Evolutionary conservation across 106 monocot species (phyloP).

Genomic region (Apostasia ramifera): DNA sequence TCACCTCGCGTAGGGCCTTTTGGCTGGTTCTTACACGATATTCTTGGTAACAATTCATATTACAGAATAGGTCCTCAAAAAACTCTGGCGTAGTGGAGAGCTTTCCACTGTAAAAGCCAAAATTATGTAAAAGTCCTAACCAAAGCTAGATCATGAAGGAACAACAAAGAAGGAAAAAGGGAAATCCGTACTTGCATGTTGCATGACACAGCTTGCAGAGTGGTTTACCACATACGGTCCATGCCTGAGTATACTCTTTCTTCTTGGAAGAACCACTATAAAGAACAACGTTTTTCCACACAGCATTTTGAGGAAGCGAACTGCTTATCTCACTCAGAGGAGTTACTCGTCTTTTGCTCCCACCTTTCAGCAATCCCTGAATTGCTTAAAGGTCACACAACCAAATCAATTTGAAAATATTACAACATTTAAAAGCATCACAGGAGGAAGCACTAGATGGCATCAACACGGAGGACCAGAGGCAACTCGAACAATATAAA

Average conservation of each 20-base stretch:
- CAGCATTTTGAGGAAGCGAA: slow-evolving; percentile 65
- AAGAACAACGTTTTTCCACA: slow-evolving; percentile 75
- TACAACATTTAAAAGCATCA: too few relatives aligned
- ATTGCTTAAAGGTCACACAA: neutral
- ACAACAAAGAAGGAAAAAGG: neutral
- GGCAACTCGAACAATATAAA: too few relatives aligned
- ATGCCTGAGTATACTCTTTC: slow-evolving; percentile 70
- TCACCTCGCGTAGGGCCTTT: slow-evolving; percentile 71
- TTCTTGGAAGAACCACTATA: slow-evolving; percentile 39
- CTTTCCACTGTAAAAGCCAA: slow-evolving; percentile 42
- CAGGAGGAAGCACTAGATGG: too few relatives aligned
- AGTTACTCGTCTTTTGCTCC: slow-evolving; percentile 80
- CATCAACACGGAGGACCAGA: too few relatives aligned
- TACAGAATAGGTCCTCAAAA: slow-evolving; percentile 95
- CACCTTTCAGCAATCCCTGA: slow-evolving; percentile 90
- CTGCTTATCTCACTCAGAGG: slow-evolving; percentile 55
- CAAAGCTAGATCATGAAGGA: neutral
- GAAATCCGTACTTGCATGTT: slow-evolving; percentile 58
- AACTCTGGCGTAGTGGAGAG: slow-evolving; percentile 80
- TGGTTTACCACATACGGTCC: slow-evolving; percentile 47
- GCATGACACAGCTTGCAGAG: slow-evolving; percentile 92
- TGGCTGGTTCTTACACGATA: slow-evolving; percentile 78
- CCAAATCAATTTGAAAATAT: too few relatives aligned
- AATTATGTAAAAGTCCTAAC: neutral
- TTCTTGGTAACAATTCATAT: slow-evolving; percentile 66